Percentiles rank a stretch among this genome's conserved stretches.
phyloP scores from a whole-genome alignment of 176 grass and related monocot genomes.

The Avena sativa region DNA sequence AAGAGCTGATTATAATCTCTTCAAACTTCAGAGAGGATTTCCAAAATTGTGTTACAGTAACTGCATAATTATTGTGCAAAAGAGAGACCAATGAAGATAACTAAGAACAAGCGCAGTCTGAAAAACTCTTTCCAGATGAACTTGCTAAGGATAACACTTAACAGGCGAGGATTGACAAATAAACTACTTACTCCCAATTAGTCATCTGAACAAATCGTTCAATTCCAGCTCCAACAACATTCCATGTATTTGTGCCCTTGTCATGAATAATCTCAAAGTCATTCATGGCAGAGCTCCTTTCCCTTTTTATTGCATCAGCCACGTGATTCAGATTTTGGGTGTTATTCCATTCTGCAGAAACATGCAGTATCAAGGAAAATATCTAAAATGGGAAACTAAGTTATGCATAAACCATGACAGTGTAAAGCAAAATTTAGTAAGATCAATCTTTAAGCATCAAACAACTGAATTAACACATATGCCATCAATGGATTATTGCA shows the following conservation, averaged over 20 bases:
- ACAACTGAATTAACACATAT: slow-evolving; percentile 10
- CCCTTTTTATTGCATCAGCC: slow-evolving; percentile 83
- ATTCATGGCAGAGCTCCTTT: slow-evolving; percentile 80
- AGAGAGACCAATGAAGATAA: slow-evolving; percentile 4
- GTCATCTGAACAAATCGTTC: slow-evolving; percentile 98
- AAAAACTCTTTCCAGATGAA: background rate
- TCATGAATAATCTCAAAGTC: slow-evolving; percentile 93
- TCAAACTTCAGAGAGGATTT: background rate
- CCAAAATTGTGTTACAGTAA: background rate
- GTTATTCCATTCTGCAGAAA: slow-evolving; percentile 67
- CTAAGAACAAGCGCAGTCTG: background rate
- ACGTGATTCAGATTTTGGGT: slow-evolving; percentile 86
- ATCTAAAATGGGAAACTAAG: background rate
- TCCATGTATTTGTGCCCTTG: slow-evolving; percentile 71
- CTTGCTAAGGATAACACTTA: background rate
- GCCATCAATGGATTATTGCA: background rate
- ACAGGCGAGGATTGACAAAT: background rate
- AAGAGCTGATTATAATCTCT: background rate
- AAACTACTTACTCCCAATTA: slow-evolving; percentile 84
- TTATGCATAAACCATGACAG: slow-evolving; percentile 18
- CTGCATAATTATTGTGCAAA: background rate
- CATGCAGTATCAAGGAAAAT: slow-evolving; percentile 36
- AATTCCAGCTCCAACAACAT: slow-evolving; percentile 83
- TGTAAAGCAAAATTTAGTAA: slow-evolving; percentile 14
- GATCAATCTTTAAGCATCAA: slow-evolving; percentile 13